Conservation (phyloP, 1,284 basidiomycete species). For the Chondrostereum purpureum region DNA sequence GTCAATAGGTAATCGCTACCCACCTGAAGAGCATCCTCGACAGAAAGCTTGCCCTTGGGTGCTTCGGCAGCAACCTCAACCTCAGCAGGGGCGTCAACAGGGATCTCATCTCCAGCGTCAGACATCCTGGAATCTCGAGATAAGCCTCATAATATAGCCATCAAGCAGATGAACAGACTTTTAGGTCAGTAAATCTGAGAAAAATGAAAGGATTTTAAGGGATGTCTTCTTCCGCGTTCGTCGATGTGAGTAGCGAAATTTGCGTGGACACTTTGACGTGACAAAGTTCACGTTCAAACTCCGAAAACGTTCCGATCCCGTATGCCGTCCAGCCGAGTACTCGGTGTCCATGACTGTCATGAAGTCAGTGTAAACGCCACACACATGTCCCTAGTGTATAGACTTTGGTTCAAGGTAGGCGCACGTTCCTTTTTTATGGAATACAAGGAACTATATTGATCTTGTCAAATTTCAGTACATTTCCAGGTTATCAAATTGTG, state of each 20-base stretch:
- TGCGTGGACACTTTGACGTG: neutral
- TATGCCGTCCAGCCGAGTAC: neutral
- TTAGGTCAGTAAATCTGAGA: constrained; percentile 28
- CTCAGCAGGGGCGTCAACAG: constrained; percentile 73
- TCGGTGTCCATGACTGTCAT: no score
- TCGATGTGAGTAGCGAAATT: constrained; percentile 61
- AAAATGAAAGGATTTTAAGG: constrained; percentile 26
- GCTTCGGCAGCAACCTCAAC: constrained; percentile 81
- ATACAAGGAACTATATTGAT: no score
- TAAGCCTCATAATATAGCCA: neutral
- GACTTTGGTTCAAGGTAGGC: no score
- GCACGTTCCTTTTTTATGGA: no score
- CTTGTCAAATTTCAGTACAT: no score
- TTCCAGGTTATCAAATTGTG: no score
- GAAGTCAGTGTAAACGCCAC: no score
- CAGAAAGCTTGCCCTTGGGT: constrained; percentile 90
- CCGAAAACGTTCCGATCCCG: neutral
- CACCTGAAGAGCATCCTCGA: constrained; percentile 97
- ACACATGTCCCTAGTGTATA: no score
- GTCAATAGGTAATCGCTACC: constrained; percentile 15
- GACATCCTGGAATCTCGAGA: constrained; percentile 69
- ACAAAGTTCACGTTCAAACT: neutral
- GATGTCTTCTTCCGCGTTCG: constrained; percentile 90
- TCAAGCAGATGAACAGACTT: constrained; percentile 33
- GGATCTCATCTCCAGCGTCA: constrained; percentile 97